Evolutionary conservation across 306 rosid genomes (phyloP).

Genomic region (Dalbergia oliveri): DNA sequence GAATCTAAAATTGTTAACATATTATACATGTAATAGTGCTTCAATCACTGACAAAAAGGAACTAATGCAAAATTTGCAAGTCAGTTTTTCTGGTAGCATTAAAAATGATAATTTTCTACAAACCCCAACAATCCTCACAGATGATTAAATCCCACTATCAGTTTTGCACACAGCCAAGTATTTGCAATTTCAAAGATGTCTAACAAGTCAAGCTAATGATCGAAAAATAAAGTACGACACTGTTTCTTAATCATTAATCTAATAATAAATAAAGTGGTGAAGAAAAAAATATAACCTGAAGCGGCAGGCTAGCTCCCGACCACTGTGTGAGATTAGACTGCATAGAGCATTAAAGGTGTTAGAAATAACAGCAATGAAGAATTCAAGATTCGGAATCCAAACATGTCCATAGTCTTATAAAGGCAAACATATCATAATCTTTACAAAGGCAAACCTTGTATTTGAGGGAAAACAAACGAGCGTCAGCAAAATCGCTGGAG

Average conservation of each 20-base stretch:
- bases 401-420: slow-evolving; percentile 36
- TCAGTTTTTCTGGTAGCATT: not conserved
- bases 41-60: not conserved
- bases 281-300: slow-evolving; percentile 70
- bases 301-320: slow-evolving; percentile 99
- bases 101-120: slow-evolving; percentile 9
- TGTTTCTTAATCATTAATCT: slow-evolving; percentile 26
- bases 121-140: slow-evolving; percentile 25
- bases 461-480: slow-evolving; percentile 86
- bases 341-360: slow-evolving; percentile 49
- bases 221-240: slow-evolving; percentile 2
- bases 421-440: slow-evolving; percentile 53
- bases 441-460: slow-evolving; percentile 77
- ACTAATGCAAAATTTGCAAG: slow-evolving; percentile 1
- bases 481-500: slow-evolving; percentile 83
- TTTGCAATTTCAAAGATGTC: slow-evolving; percentile 26
- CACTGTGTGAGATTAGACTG: slow-evolving; percentile 96
- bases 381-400: slow-evolving; percentile 31
- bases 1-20: not conserved
- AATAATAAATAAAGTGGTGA: slow-evolving; percentile 34
- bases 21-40: not conserved
- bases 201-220: slow-evolving; percentile 26
- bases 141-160: slow-evolving; percentile 26
- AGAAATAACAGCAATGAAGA: slow-evolving; percentile 20
- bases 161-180: slow-evolving; percentile 15